Conservation (phyloP, 371 early-diverging fungal species). For the Sporodiniella umbellata region DNA sequence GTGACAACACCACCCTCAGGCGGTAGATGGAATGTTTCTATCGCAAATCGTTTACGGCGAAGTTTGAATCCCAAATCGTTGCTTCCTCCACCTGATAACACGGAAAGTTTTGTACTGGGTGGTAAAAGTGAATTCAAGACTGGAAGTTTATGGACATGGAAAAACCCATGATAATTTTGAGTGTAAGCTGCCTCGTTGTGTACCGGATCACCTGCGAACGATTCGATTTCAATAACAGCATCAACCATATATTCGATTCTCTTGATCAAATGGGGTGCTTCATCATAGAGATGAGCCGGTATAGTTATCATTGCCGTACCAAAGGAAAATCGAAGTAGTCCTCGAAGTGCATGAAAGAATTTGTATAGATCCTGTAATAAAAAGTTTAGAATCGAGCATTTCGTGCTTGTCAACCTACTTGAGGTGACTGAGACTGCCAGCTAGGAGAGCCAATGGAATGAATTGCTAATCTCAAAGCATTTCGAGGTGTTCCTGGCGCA, state of each 20-base stretch:
- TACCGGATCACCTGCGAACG: constrained; percentile 74
- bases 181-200: constrained; percentile 49
- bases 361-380: constrained; percentile 51
- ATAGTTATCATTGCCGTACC: constrained; percentile 80
- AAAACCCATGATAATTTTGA: constrained; percentile 84
- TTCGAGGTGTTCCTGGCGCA: constrained; percentile 44
- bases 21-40: constrained; percentile 91
- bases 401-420: constrained; percentile 39
- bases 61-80: constrained; percentile 84
- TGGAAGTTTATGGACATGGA: constrained; percentile 82
- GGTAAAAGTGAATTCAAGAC: constrained; percentile 76
- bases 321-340: constrained; percentile 72
- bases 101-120: constrained; percentile 67
- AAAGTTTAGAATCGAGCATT: no score
- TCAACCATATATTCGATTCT: constrained; percentile 83
- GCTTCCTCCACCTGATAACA: constrained; percentile 59
- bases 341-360: constrained; percentile 76
- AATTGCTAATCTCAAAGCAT: constrained; percentile 74
- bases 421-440: constrained; percentile 63
- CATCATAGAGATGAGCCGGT: constrained; percentile 76
- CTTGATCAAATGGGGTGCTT: constrained; percentile 54
- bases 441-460: constrained; percentile 76
- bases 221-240: constrained; percentile 86
- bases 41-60: constrained; percentile 82
- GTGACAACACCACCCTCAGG: constrained; percentile 84